phyloP scores from a whole-genome alignment of 208 protist genomes.

The Leishmania guyanensis region DNA sequence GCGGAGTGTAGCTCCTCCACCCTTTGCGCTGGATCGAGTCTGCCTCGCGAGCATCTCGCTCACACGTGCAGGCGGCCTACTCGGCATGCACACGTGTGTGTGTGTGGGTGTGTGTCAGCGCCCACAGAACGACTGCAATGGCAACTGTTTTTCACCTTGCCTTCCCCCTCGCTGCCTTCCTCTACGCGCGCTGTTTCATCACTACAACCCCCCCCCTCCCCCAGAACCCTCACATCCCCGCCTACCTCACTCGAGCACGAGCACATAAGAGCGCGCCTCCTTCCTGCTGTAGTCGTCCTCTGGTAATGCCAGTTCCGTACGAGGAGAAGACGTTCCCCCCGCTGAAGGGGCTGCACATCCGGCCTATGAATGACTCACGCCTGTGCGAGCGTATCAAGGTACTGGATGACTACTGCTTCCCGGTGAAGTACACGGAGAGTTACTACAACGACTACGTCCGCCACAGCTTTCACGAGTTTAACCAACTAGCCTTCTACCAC shows the following conservation, averaged over 20 bases:
- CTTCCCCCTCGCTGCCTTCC: not conserved
- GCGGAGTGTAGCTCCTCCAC: not conserved
- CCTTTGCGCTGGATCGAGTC: not conserved
- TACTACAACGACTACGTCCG: constrained; percentile 86
- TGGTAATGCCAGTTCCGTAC: constrained; percentile 23
- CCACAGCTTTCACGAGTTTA: constrained; percentile 59
- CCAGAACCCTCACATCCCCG: not conserved
- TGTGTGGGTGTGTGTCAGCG: not conserved
- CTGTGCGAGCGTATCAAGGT: constrained; percentile 81
- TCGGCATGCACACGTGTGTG: not conserved
- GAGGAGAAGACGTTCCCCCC: constrained; percentile 35
- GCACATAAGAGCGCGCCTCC: not conserved
- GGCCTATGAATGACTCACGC: constrained; percentile 60
- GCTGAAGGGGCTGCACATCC: constrained; percentile 70
- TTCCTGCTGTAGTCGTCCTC: not conserved
- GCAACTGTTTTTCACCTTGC: not conserved
- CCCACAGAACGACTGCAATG: too few species aligned
- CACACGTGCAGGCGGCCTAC: not conserved
- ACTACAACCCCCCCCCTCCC: not conserved
- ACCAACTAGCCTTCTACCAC: constrained; percentile 86
- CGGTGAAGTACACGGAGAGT: constrained; percentile 80
- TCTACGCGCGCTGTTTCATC: not conserved
- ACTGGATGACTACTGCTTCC: constrained; percentile 76
- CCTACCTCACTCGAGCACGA: not conserved
- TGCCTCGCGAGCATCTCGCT: not conserved